Evolutionary conservation across 768 basidiomycete genomes (phyloP), one percentile per base, ranked within the genome.

Genomic region (Infundibulicybe gibba): DNA sequence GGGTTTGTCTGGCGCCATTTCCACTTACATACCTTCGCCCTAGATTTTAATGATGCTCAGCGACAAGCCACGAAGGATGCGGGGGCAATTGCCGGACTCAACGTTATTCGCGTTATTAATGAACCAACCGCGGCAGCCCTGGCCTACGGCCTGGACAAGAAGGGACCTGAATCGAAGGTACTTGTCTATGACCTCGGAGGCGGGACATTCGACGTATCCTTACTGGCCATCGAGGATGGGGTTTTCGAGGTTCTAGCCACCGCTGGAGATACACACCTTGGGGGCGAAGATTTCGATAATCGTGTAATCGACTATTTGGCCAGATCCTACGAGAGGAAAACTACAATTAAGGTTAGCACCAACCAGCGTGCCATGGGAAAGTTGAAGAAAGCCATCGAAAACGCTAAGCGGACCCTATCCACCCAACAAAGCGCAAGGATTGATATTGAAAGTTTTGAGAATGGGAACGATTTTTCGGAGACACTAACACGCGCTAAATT

Each of bases 381-480:
- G 61, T 75, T 89, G 53, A 81, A 85, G 64, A 79, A 79, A 49
- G 85, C 80, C 17, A 72, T 85, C 50, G 68, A 8, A 25, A 79
- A 80, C 51, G 87, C 86, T 54, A 90, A 88, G 75, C 71, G 85
- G 42, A 81, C 79, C 4, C 70, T 88, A 41, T 82, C 82, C 45
- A 59, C 53, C 12, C 68, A 70, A 41, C 65, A 67, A 48, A 67
- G 60, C 51, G 76, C 78, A 44, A 72, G 70, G 56, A 71, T 86
- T 57, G 84, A 85, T 54, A 80, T 86, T 49, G 85, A 85, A 62
- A 72, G 72, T 45, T 85, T 86, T 63, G 80, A 84, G 63, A 68
- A 70, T 52, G 87, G 87, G 49, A 83, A 86, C 56, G 88, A 90
- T 70, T 81, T 90, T 61, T 80, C 81, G 41, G 87, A 88, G 72